Evolutionary conservation across 2,329 filamentous ascomycete species (phyloP).

Genomic region (Paracorniculantispora psalliotae): DNA sequence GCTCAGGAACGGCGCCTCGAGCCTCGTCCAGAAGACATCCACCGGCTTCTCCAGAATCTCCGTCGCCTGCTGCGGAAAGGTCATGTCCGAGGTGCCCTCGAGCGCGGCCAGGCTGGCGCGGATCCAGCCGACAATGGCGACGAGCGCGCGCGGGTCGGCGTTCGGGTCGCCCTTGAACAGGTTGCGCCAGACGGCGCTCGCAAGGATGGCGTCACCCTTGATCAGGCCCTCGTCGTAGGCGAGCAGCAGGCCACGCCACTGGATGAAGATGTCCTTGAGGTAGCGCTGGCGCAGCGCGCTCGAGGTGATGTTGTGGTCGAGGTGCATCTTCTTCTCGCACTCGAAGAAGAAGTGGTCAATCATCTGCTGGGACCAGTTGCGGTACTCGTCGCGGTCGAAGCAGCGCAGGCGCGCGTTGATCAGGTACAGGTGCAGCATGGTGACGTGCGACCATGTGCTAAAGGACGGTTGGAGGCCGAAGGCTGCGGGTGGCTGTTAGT

Average conservation of each 20-base stretch:
- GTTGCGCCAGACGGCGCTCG: constrained; percentile 87
- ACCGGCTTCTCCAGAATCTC: constrained; percentile 33
- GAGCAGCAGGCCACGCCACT: constrained; percentile 83
- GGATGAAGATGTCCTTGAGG: constrained; percentile 84
- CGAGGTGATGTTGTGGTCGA: constrained; percentile 66
- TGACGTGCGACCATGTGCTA: constrained; percentile 92
- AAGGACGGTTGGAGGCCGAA: constrained; percentile 81
- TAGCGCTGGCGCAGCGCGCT: constrained; percentile 57
- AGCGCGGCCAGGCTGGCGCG: constrained; percentile 42
- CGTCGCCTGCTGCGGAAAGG: constrained; percentile 26
- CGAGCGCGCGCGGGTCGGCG: constrained; percentile 45
- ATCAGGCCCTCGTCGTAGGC: constrained; percentile 80
- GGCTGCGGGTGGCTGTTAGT: constrained; percentile 42
- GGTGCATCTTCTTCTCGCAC: constrained; percentile 77
- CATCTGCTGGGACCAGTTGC: constrained; percentile 81
- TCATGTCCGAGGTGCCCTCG: constrained; percentile 45
- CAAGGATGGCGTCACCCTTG: constrained; percentile 71
- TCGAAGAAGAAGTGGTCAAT: constrained; percentile 94
- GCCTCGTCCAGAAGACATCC: constrained; percentile 40
- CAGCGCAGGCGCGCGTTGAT: constrained; percentile 77
- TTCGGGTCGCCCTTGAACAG: constrained; percentile 68
- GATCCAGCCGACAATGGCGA: constrained; percentile 55
- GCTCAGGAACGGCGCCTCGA: constrained; percentile 35
- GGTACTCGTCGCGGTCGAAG: constrained; percentile 63
- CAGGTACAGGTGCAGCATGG: constrained; percentile 94